Evolutionary conservation across 768 basidiomycete genomes (phyloP).

Genomic region (Hypsizygus marmoreus): DNA sequence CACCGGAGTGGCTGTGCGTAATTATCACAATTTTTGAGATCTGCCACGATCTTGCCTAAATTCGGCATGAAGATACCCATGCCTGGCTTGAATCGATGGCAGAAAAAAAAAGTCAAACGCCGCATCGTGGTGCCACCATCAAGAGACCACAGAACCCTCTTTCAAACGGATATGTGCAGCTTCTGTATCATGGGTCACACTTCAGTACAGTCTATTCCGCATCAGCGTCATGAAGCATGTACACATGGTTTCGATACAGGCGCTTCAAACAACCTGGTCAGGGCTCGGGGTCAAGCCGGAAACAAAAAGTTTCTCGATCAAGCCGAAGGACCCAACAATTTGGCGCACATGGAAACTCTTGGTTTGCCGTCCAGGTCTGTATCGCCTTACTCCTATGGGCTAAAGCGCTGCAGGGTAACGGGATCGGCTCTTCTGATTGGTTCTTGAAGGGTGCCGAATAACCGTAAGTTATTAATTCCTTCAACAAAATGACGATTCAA

Average conservation of each 20-base stretch:
- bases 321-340: conserved; percentile 25
- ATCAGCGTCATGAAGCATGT: too few species aligned
- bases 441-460: conserved; percentile 33
- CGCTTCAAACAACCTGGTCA: too few species aligned
- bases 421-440: conserved; percentile 34
- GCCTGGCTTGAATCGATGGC: conserved; percentile 9
- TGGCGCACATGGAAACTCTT: conserved; percentile 20
- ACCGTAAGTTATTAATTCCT: conserved; percentile 22
- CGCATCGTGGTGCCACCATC: conserved; percentile 23
- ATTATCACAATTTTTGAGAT: conserved; percentile 9
- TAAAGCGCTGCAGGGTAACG: conserved; percentile 31
- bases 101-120: conserved; percentile 38
- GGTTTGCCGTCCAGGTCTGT: conserved; percentile 28
- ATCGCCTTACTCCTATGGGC: conserved; percentile 37
- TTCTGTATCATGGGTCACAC: too few species aligned
- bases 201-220: too few species aligned
- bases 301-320: conserved; percentile 23
- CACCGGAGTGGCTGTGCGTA: conserved; percentile 22
- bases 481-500: conserved; percentile 24
- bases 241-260: too few species aligned
- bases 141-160: conserved; percentile 9
- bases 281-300: too few species aligned
- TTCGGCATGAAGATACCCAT: conserved; percentile 2
- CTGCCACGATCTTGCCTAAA: conserved; percentile 10
- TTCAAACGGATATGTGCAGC: background rate